Base-by-base conservation (phyloP, 805 yeast genomes). In the Saccharomycopsis capsularis region DNA sequence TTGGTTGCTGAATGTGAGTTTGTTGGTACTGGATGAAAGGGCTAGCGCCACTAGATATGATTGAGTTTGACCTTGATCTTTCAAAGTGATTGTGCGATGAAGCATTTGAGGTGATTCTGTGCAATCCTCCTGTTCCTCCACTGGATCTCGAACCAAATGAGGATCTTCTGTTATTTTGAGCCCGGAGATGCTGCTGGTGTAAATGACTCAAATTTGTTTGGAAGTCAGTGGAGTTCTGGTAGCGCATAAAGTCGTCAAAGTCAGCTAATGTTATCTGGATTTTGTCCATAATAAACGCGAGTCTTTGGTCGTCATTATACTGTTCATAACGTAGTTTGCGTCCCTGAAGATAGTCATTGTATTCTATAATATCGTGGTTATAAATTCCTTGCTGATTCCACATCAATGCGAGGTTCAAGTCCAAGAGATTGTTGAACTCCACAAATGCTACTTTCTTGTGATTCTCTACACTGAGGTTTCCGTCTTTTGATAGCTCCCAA, bases 361-460 rank as follows among this genome's bases (percentile, higher is more conserved):
- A 52, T 11, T 23, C 21, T 5, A 45, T 34, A 34, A 52, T 42
- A 42, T 52, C 53, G 16, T 45, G 44, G 23, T 49, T 49, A 41
- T 24, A 52, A 23, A 52, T 18, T 3, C 47, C 50, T 37, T 49
- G 50, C n/a, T 53, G 47, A 18, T 51, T 35, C 54, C 54, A 53
- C 21, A 51, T 23, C 9, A 53, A 13, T 4, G 48, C 52, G 13
- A 53, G 32, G 34, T 53, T 53, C 57, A 81, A 66, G 36, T 79
- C 82, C 7, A 68, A 66, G n/a, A 68, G 64, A 5, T 74, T 63
- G n/a, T 62, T 59, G 52, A 82, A 60, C 53, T 81, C 84, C 1
- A 79, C 79, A 62, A 83, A 80, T 1, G 86, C 79, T 24, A 83
- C 79, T 58, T 79, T 81, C 34, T 51, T 56, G 13, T 53, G 51